These are phyloP conservation scores for Cladosporium halotolerans DNA, from an alignment of 2,329 filamentous ascomycete genomes.

Conservation along the genomic window DNA sequence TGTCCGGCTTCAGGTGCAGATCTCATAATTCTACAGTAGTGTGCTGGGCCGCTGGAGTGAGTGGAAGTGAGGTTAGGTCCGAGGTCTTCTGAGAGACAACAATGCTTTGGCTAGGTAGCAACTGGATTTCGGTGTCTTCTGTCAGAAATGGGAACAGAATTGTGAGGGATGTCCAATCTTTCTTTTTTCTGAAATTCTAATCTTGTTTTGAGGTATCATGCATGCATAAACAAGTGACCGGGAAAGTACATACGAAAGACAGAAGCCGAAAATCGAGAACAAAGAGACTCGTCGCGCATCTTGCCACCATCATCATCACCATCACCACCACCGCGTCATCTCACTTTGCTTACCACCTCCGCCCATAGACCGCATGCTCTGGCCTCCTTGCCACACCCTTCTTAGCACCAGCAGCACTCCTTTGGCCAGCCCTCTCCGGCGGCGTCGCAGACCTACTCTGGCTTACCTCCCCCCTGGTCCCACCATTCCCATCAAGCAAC, in stretches of 20 bases:
- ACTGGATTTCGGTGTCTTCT: too few species aligned
- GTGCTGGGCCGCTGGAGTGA: too few species aligned
- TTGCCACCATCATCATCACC: background rate
- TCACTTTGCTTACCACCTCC: constrained; percentile 24
- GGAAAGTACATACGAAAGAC: background rate
- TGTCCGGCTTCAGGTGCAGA: too few species aligned
- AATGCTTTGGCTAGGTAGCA: too few species aligned
- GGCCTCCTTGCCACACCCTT: constrained; percentile 17
- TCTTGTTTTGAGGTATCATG: too few species aligned
- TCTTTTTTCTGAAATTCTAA: too few species aligned
- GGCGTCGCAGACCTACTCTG: constrained; percentile 9
- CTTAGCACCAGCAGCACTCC: constrained; percentile 14
- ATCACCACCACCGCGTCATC: background rate
- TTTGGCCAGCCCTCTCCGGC: constrained; percentile 1
- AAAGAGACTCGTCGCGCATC: background rate
- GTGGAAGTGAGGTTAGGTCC: too few species aligned
- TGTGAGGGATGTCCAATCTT: too few species aligned
- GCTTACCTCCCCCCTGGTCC: background rate
- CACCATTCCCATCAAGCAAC: constrained; percentile 29
- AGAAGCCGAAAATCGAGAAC: background rate
- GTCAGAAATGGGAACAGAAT: too few species aligned
- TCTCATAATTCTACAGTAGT: too few species aligned
- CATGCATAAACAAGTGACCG: background rate
- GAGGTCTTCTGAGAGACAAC: too few species aligned
- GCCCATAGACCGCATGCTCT: constrained; percentile 33